A percentile compares a stretch with the other conserved stretches of the same genome.
These are phyloP conservation scores for Lentinus tigrinus DNA, from an alignment of 768 basidiomycete genomes.

Conservation along the genomic window DNA sequence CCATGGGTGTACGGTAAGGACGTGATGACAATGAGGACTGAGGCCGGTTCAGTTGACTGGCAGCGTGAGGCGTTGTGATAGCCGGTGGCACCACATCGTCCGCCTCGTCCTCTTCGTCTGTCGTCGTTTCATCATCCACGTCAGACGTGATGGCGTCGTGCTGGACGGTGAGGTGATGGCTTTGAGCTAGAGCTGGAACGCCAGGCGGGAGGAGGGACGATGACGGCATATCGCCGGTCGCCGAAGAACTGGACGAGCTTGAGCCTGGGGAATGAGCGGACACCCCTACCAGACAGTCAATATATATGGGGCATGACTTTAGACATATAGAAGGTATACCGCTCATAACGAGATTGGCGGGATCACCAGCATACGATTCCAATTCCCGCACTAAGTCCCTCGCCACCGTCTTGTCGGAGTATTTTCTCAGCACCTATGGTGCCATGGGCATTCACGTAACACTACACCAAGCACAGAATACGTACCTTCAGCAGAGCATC, in stretches of 20 bases:
- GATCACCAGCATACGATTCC: slow-evolving; percentile 71
- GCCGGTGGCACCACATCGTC: slow-evolving; percentile 43
- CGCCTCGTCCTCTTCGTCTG: slow-evolving; percentile 47
- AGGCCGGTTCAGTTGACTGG: slow-evolving; percentile 52
- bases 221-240: slow-evolving; percentile 40
- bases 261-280: slow-evolving; percentile 47
- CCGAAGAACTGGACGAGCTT: slow-evolving; percentile 63
- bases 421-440: slow-evolving; percentile 69
- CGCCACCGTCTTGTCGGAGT: slow-evolving; percentile 81
- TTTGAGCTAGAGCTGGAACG: slow-evolving; percentile 12
- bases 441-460: not conserved
- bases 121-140: slow-evolving; percentile 22
- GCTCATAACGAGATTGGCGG: slow-evolving; percentile 61
- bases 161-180: slow-evolving; percentile 15
- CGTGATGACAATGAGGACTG: slow-evolving; percentile 77
- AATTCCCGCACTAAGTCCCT: slow-evolving; percentile 74
- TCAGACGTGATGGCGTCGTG: slow-evolving; percentile 12
- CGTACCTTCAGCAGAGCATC: slow-evolving; percentile 80
- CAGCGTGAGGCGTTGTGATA: slow-evolving; percentile 27
- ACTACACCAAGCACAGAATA: not conserved
- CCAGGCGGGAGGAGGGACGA: slow-evolving; percentile 18
- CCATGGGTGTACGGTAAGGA: slow-evolving; percentile 76
- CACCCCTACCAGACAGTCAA: slow-evolving; percentile 35
- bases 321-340: slow-evolving; percentile 39
- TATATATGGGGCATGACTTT: not conserved